phyloP scores from a whole-genome alignment of 1,284 basidiomycete species.

The Sanghuangporus sanghuang region DNA sequence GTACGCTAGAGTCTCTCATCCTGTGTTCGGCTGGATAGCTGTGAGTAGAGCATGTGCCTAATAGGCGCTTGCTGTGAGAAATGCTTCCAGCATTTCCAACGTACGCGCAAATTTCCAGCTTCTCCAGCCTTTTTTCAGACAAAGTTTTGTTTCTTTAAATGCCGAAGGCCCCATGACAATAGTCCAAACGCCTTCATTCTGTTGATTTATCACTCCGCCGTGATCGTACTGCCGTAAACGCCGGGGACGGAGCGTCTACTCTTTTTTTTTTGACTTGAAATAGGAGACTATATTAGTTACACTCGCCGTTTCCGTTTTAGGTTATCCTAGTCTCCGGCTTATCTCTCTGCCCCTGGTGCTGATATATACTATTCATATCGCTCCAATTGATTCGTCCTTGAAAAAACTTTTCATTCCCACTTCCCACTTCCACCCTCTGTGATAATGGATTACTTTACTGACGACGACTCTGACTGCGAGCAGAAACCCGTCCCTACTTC shows the following conservation, averaged over 20 bases:
- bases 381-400: neutral
- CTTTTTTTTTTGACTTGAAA: neutral
- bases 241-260: no score
- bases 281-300: neutral
- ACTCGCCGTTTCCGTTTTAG: neutral
- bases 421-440: neutral
- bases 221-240: neutral
- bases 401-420: neutral
- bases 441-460: neutral
- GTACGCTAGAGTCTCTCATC: neutral
- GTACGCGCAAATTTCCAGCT: neutral
- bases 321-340: neutral
- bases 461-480: neutral
- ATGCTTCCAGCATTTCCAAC: neutral
- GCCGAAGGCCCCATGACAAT: neutral
- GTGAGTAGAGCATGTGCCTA: neutral
- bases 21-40: neutral
- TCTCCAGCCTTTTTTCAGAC: neutral
- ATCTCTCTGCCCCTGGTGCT: neutral
- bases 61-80: neutral
- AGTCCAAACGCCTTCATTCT: neutral
- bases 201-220: neutral
- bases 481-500: slow-evolving; percentile 2
- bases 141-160: neutral
- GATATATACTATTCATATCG: neutral